Evolutionary conservation across 495 filamentous ascomycete species (phyloP), one percentile per base, ranked within the genome.

Genomic region (Neurospora sp.): DNA sequence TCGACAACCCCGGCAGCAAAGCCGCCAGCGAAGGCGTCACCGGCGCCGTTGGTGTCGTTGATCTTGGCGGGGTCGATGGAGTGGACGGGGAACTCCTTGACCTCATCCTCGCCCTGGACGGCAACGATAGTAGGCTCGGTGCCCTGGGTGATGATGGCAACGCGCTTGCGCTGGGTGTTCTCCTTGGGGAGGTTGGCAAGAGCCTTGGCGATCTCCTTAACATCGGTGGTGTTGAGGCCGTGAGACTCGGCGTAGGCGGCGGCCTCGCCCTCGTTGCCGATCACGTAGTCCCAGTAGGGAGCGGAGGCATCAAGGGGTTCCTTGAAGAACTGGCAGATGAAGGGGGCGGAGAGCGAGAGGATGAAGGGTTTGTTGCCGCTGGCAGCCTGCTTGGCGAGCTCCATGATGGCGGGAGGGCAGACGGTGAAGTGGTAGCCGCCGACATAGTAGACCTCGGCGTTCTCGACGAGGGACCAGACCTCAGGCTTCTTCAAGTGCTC

Each of bases 301-400:
- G 92, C 86, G 3, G 91, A 91, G 75, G 89, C 88, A 83, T 96
- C 94, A 45, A 99, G 88, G 73, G 90, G 93, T 24, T 97, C 94
- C 87, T 97, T 98, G 90, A 98, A 99, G 89, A 97, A 97, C 82
- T 95, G 91, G 43, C 92, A 85, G 76, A 99, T 96, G 89, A 98
- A 99, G 38, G 96, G 96, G 28, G 96, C 96, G 45, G 92, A 94
- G 45, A 99, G 88, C 73, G 92, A 94, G 73, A 99, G 89, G 78
- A 94, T 89, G 84, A 98, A 97, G 70, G 88, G 80, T 91, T 98
- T 98, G 87, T 97, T 91, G 83, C 93, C 90, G 38, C 85, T 85
- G 17, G 92, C 94, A 42, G 96, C 95, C 83, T 97, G 92, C 81
- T 98, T 90, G 72, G 89, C 94, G 31, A 99, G 88, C 75, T 94